Evolutionary conservation across 164 flowering plant species (phyloP).

Genomic region (Cinnamomum micranthum): DNA sequence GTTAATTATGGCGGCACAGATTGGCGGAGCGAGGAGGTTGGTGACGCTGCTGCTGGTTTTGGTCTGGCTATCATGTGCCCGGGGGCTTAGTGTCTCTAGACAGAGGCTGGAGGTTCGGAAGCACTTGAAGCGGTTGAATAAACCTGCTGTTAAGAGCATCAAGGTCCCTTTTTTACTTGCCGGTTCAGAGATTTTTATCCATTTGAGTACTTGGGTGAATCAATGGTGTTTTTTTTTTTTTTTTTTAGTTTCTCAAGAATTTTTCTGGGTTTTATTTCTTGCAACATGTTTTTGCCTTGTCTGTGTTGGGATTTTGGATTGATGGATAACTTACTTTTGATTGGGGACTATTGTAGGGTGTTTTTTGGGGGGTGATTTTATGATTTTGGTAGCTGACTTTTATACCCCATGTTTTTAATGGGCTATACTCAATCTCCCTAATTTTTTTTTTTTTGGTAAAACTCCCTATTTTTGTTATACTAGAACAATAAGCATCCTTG

Average conservation of each 20-base stretch:
- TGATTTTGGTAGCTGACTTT: no score
- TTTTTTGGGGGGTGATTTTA: background rate
- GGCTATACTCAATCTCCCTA: no score
- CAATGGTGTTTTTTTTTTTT: background rate
- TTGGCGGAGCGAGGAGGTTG: constrained; percentile 7
- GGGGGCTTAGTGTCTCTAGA: constrained; percentile 22
- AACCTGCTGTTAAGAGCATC: constrained; percentile 63
- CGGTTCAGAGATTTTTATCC: background rate
- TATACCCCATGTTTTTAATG: no score
- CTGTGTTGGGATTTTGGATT: no score
- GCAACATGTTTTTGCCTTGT: background rate
- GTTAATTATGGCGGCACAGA: constrained; percentile 13
- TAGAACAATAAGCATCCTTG: no score
- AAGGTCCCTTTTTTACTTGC: constrained; percentile 33
- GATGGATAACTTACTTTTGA: no score
- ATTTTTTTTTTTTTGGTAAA: no score
- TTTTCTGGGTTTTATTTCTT: background rate
- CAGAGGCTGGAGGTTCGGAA: constrained; percentile 73
- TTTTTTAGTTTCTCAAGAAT: background rate
- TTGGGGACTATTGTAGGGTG: background rate
- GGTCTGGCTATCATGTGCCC: constrained; percentile 28
- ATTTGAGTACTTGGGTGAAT: background rate
- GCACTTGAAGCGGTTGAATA: constrained; percentile 81
- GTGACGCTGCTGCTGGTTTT: constrained; percentile 12
- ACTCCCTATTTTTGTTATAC: no score